phyloP scores from a whole-genome alignment of 768 basidiomycete genomes.

The Macrolepiota dolichaula region DNA sequence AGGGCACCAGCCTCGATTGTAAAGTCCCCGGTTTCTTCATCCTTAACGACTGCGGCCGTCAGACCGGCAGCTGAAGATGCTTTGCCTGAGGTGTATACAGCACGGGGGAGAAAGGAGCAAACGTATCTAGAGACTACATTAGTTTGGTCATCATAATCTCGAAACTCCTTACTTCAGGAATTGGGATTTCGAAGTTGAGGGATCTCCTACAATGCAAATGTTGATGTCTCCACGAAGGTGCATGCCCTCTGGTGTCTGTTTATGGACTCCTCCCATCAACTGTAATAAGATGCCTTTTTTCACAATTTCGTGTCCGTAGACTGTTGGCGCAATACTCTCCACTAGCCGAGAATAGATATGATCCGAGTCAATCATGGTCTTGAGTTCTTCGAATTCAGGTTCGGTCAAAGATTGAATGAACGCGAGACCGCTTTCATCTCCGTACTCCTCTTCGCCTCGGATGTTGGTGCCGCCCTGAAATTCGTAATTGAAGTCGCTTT shows the following conservation, averaged over 20 bases:
- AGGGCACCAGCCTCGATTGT: slow-evolving; percentile 99
- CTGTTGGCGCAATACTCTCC: slow-evolving; percentile 93
- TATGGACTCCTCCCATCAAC: slow-evolving; percentile 98
- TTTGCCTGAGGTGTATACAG: slow-evolving; percentile 99
- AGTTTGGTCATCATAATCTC: neutral
- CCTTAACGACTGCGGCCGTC: slow-evolving; percentile 96
- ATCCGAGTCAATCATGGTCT: slow-evolving; percentile 89
- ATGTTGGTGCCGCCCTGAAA: slow-evolving; percentile 79
- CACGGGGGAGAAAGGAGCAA: slow-evolving; percentile 95
- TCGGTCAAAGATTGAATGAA: slow-evolving; percentile 89
- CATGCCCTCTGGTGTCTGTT: slow-evolving; percentile 94
- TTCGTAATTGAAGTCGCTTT: slow-evolving; percentile 1
- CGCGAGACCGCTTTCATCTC: slow-evolving; percentile 73
- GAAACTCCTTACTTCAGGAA: slow-evolving; percentile 80
- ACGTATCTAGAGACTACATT: slow-evolving; percentile 65
- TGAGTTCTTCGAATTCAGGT: slow-evolving; percentile 93
- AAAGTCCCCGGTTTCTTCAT: slow-evolving; percentile 98
- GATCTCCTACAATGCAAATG: slow-evolving; percentile 97
- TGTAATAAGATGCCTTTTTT: slow-evolving; percentile 96
- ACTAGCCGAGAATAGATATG: slow-evolving; percentile 95
- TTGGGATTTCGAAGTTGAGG: slow-evolving; percentile 96
- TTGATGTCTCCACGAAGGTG: slow-evolving; percentile 98
- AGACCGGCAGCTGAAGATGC: slow-evolving; percentile 98
- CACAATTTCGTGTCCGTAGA: slow-evolving; percentile 98
- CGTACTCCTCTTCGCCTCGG: slow-evolving; percentile 82